Conservation (phyloP, 176 grass and related monocot species). For the Musa troglodytarum region DNA sequence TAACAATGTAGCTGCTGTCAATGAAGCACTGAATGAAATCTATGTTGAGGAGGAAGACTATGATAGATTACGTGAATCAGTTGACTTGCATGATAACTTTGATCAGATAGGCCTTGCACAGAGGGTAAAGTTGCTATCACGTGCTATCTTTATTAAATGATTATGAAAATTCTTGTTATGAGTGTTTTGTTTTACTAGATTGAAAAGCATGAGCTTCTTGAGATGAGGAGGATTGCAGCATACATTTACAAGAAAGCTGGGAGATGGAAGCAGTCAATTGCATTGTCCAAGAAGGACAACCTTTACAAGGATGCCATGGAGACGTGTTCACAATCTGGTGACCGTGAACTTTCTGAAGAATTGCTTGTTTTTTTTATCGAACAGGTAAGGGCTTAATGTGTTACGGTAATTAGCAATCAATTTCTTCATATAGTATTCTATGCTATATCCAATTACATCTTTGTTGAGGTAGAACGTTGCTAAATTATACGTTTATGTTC, state of each 20-base stretch:
- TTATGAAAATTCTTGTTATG: not conserved
- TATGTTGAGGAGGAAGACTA: slow-evolving; percentile 98
- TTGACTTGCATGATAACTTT: slow-evolving; percentile 94
- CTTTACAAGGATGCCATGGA: slow-evolving; percentile 99
- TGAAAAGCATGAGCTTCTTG: slow-evolving; percentile 94
- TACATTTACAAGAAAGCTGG: slow-evolving; percentile 99
- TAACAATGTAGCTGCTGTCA: slow-evolving; percentile 92
- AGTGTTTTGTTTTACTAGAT: slow-evolving; percentile 35
- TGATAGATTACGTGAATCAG: slow-evolving; percentile 78
- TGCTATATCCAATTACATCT: not conserved
- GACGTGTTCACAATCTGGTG: slow-evolving; percentile 93
- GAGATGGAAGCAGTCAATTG: slow-evolving; percentile 91
- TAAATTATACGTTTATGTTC: not conserved
- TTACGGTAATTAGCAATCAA: slow-evolving; percentile 1
- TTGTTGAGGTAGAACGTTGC: not conserved
- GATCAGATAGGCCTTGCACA: slow-evolving; percentile 96
- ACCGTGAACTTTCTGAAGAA: slow-evolving; percentile 74
- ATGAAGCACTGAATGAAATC: slow-evolving; percentile 87
- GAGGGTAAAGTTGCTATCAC: slow-evolving; percentile 41
- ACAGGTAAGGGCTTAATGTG: slow-evolving; percentile 43
- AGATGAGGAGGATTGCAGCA: slow-evolving; percentile 94
- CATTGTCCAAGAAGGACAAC: slow-evolving; percentile 82
- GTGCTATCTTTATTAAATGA: not conserved
- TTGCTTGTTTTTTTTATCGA: slow-evolving; percentile 96
- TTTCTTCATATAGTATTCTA: not conserved